Percentiles rank a stretch among this genome's conserved stretches.
Evolutionary conservation across 1,139 yeast species (phyloP).

Genomic region (Trichomonascaceae sp.): DNA sequence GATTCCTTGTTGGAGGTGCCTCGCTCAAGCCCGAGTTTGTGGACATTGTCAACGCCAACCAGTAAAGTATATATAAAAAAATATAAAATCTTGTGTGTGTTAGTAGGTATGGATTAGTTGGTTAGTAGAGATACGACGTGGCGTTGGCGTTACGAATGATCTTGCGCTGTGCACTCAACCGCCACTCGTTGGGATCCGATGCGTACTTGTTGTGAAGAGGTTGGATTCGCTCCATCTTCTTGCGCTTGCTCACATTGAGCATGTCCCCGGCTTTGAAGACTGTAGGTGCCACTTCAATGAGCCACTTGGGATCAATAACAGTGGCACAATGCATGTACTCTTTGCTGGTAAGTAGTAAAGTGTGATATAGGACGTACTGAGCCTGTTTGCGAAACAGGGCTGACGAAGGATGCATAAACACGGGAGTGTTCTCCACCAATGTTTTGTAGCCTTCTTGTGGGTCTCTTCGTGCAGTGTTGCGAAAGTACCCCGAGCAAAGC

Average conservation of each 20-base stretch:
- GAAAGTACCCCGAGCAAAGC: conserved; percentile 77
- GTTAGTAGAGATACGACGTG: not conserved
- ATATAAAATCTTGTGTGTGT: not conserved
- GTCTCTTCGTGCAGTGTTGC: conserved; percentile 70
- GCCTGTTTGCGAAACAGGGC: conserved; percentile 61
- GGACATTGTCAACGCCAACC: conserved; percentile 88
- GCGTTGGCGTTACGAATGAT: not conserved
- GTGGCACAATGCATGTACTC: conserved; percentile 91
- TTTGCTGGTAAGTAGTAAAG: conserved; percentile 63
- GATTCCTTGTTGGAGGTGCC: conserved; percentile 99
- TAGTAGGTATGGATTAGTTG: not conserved
- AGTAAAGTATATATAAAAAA: conserved; percentile 27
- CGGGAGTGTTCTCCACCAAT: conserved; percentile 62
- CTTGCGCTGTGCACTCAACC: conserved; percentile 32
- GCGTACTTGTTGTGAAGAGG: conserved; percentile 51
- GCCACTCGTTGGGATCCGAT: conserved; percentile 42
- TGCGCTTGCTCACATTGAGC: conserved; percentile 28
- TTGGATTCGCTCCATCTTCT: conserved; percentile 38
- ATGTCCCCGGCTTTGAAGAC: conserved; percentile 55
- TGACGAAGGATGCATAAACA: conserved; percentile 81
- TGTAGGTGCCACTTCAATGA: conserved; percentile 73
- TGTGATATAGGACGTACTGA: conserved; percentile 74
- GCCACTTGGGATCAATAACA: conserved; percentile 73
- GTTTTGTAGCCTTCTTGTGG: conserved; percentile 71
- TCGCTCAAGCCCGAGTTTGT: conserved; percentile 96